These are phyloP conservation scores for Brassica cretica DNA, from an alignment of 345 rosid species.

Conservation along the genomic window DNA sequence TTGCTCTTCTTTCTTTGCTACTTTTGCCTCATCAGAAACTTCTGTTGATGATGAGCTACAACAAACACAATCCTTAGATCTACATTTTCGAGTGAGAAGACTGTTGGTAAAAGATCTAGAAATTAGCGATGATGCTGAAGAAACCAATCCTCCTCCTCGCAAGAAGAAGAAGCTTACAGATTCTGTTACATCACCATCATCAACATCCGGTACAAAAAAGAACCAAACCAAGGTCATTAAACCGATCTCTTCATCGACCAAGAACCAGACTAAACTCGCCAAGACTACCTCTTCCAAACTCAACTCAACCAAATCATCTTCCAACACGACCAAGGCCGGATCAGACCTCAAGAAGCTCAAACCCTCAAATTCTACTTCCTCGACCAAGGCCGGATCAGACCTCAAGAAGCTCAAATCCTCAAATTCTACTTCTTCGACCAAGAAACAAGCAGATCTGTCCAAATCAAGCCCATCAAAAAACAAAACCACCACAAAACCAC, in stretches of 20 bases:
- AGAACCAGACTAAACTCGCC: slow-evolving; percentile 48
- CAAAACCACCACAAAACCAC: slow-evolving; percentile 52
- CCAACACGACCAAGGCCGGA: slow-evolving; percentile 24
- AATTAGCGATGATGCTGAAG: slow-evolving; percentile 24
- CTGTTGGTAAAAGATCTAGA: slow-evolving; percentile 44
- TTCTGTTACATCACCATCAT: slow-evolving; percentile 14
- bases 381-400: slow-evolving; percentile 20
- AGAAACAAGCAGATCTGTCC: slow-evolving; percentile 56
- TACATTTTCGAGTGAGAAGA: slow-evolving; percentile 43
- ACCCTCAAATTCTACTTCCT: slow-evolving; percentile 40
- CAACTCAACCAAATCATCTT: slow-evolving; percentile 47
- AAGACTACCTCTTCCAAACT: slow-evolving; percentile 49
- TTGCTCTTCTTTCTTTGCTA: slow-evolving; percentile 28
- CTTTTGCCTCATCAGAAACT: slow-evolving; percentile 41
- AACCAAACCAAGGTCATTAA: slow-evolving; percentile 52
- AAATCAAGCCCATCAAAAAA: slow-evolving; percentile 51
- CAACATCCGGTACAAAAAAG: slow-evolving; percentile 35
- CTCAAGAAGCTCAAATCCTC: slow-evolving; percentile 51
- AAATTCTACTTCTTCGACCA: slow-evolving; percentile 42
- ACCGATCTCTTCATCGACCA: slow-evolving; percentile 23
- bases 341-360: slow-evolving; percentile 54
- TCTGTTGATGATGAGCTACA: slow-evolving; percentile 27
- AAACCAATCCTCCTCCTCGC: slow-evolving; percentile 31
- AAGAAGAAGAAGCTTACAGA: slow-evolving; percentile 48
- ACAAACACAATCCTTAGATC: slow-evolving; percentile 31